Base-by-base conservation (phyloP, 2,329 filamentous ascomycete species). In the Biscogniauxia sp. region DNA sequence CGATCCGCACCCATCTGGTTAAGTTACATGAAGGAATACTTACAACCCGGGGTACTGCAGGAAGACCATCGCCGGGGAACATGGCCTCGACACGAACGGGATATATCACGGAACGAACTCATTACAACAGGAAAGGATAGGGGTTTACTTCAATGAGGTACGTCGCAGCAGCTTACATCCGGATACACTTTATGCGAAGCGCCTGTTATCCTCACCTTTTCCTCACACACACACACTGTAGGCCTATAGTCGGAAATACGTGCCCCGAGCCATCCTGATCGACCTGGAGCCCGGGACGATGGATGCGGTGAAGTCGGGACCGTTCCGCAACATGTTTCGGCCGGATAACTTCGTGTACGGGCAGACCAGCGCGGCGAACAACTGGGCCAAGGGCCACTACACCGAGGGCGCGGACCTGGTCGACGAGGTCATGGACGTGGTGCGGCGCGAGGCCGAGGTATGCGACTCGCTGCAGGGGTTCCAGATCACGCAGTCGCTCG, bases 321-420 rank as follows among this genome's bases (percentile, higher is more conserved):
- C 95, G 70, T 98, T 98, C 79, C 95, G 95, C 73, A 91, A 97
- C 85, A 93, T 99, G 72, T 98, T 99, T 93, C 93, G 95, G 70
- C 95, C 95, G 78, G 95, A 99, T 85, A 99, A 98, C 90, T 98
- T 98, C 83, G 93, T 98, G 77, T 98, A 98, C 81, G 95, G 95
- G 74, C 95, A 98, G 85, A 98, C 95, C 74, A 94, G 95, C 87
- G 95, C 95, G 79, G 95, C 95, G 83, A 99, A 99, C 92, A 98
- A 98, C 89, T 99, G 95, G 95, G 95, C 95, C 81, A 99, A 98
- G 90, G 95, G 95, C 83, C 95, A 99, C 81, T 99, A 99, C 88
- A 99, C 95, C 69, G 95, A 99, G 85, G 95, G 95, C 88, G 95
- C 95, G 72, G 95, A 99, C 85, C 88, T 98, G 67, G 95, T 99